phyloP scores from a whole-genome alignment of 768 basidiomycete species.

The Phlegmacium glaucopus region DNA sequence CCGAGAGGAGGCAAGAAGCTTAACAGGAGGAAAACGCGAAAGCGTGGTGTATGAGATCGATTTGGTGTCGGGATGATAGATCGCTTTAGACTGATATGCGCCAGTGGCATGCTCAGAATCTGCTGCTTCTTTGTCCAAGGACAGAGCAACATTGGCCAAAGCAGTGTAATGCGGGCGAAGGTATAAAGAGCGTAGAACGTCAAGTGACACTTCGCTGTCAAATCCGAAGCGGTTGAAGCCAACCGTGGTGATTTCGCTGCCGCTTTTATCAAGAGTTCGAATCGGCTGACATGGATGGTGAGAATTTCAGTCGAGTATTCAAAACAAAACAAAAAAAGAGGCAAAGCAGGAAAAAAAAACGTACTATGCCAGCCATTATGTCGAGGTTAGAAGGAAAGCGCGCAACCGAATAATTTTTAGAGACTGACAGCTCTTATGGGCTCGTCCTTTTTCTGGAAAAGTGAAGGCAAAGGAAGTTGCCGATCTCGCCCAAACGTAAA shows the following conservation, averaged over 20 bases:
- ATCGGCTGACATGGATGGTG: constrained; percentile 37
- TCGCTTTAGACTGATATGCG: constrained; percentile 79
- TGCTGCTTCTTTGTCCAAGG: constrained; percentile 34
- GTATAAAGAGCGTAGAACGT: constrained; percentile 84
- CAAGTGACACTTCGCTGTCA: constrained; percentile 78
- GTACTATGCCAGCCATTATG: constrained; percentile 13
- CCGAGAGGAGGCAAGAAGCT: constrained; percentile 72
- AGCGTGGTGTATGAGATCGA: constrained; percentile 92
- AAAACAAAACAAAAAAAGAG: constrained; percentile 3
- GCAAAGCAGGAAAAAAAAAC: constrained; percentile 8
- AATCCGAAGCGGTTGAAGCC: constrained; percentile 89
- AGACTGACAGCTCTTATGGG: not conserved
- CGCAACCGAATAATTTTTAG: constrained; percentile 1
- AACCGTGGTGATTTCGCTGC: constrained; percentile 71
- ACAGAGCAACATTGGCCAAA: constrained; percentile 32
- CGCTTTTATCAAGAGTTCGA: constrained; percentile 68
- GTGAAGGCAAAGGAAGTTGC: constrained; percentile 2
- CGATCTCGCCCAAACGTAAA: constrained; percentile 14
- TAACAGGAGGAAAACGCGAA: constrained; percentile 90
- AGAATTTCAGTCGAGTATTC: constrained; percentile 7
- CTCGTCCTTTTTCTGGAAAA: not conserved
- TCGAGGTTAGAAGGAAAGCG: constrained; percentile 5
- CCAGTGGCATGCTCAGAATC: constrained; percentile 47
- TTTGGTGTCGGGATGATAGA: constrained; percentile 74
- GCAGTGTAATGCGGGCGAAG: constrained; percentile 76